Evolutionary conservation across 768 basidiomycete species (phyloP), one percentile per base, ranked within the genome.

Genomic region (Xerocomellus dryophilus): DNA sequence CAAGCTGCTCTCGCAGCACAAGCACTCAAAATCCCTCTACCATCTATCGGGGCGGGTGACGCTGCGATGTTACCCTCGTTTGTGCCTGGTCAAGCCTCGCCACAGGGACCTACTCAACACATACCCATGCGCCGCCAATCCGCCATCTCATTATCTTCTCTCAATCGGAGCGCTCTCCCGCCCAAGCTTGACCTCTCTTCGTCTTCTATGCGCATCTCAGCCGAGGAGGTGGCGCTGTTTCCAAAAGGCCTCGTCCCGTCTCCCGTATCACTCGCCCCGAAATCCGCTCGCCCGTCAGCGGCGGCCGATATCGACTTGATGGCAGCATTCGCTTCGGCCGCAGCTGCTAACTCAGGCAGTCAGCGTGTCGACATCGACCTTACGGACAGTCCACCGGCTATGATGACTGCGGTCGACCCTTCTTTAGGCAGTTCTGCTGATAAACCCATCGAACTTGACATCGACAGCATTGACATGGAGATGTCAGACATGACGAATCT

Each of bases 141-240:
- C 8, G 81, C 86, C 12, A 88, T 93, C 38, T 90, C 89, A 4
- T 77, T 92, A 35, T 90, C 88, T 11, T 88, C 89, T 6, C 79
- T 93, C 11, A 85, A 88, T 41, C 80, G 90, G 23, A 86, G 84
- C 2, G 71, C 78, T 5, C 77, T 86, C 52, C 86, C 86, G 18
- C 81, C 81, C 49, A 91, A 90, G 61, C 81, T 92, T n/a, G 90
- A 93, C 63, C 76, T 93, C 6, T 88, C 90, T n/a, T 76, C 86
- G 2, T 71, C 83, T 12, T 74, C 83, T 11, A 75, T 90, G 51
- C 82, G 83, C 43, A 77, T 89, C 27, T 71, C 80, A n/a, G 75
- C 85, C 0, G 84, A 85, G 40, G 87, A 89, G 60, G 78, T 76
- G 7, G 72, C 79, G 6, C 64, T 82, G 50, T 85, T 81, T 44